These are phyloP conservation scores for Kandelia obovata DNA, from an alignment of 345 rosid genomes.

Conservation along the genomic window DNA sequence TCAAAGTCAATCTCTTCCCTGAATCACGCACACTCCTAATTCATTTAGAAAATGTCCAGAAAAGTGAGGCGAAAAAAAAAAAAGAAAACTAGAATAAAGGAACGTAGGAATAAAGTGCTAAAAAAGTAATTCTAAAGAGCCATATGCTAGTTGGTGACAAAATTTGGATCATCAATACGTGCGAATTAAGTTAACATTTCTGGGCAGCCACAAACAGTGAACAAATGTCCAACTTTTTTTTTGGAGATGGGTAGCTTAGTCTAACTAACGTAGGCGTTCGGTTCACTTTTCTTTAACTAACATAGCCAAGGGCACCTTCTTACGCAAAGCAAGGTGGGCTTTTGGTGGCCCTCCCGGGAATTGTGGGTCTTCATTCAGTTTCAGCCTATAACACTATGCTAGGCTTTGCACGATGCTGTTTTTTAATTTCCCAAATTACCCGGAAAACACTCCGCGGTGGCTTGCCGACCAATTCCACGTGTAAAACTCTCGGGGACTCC, in stretches of 20 bases:
- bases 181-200: no score
- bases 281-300: neutral
- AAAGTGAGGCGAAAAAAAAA: neutral
- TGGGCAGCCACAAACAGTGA: no score
- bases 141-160: neutral
- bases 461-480: conserved; percentile 18
- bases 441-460: neutral
- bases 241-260: neutral
- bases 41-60: neutral
- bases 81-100: neutral
- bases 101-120: neutral
- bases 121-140: no score
- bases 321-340: neutral
- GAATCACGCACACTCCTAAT: neutral
- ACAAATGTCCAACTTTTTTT: no score
- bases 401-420: neutral
- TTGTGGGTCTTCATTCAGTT: neutral
- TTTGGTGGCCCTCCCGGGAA: neutral
- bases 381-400: neutral
- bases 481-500: neutral
- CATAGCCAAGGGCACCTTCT: neutral
- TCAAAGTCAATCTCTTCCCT: neutral
- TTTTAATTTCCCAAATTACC: neutral
- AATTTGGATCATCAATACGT: no score
- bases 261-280: no score